Base-by-base conservation (phyloP, 2,329 filamentous ascomycete species). In the Penicillium sp. region DNA sequence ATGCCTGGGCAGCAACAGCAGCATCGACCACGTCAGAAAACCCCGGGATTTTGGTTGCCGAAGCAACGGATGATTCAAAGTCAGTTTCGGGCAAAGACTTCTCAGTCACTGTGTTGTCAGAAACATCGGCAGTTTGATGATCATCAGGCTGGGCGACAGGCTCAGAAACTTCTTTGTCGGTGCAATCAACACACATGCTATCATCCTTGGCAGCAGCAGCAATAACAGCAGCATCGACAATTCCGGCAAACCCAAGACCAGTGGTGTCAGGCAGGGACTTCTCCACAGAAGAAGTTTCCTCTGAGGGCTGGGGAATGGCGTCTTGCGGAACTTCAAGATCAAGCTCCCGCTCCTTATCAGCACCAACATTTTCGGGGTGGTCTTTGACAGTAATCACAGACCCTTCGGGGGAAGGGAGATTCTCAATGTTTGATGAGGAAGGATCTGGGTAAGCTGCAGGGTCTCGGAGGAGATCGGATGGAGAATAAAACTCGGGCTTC, bases 401-500 rank as follows among this genome's bases (percentile, higher is more conserved):
- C 2, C 71, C 69, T 54, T 72, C 69, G n/a, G 61, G 63, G 21
- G 71, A 72, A 50, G 71, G 69, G 9, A 42, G 39, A 11, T 74
- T 62, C 11, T 52, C 35, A 1, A 62, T 65, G 37, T 69, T 48
- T 2, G 56, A 56, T 10, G 68, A 66, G 13, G 61, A 66, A 13
- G 61, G 68, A 63, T 70, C 63, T 8, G 59, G 62, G 52, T 62
- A 63, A 44, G 55, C 50, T 33, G 55, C 60, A 1, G 74, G 74
- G 54, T 78, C 76, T 49, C 74, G 75, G 14, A 80, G 60, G 11
- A 80, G 68, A 55, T 80, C 78, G 2, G 77, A 78, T 1, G 77
- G 76, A 19, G 78, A 79, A 58, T 79, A 77, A 54, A 79, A 79
- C 50, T 79, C 76, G 55, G 79, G 78, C 39, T 73, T 77, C 2